Conservation (phyloP, 2,329 filamentous ascomycete species). For the Microsporum ferrugineum region DNA sequence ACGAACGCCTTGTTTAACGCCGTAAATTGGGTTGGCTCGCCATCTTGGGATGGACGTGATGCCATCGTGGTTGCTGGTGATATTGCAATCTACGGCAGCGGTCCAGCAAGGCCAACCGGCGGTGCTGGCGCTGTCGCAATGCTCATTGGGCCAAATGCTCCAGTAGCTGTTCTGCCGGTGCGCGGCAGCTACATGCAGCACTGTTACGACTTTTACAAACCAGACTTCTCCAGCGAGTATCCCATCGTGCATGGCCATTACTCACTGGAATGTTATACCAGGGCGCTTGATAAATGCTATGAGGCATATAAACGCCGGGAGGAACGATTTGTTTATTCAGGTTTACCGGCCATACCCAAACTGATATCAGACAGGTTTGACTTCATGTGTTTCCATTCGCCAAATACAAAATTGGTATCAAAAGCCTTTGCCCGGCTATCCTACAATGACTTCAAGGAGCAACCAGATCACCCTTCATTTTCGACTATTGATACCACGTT, state of each 20-base stretch:
- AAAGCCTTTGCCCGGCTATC: conserved; percentile 75
- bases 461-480: conserved; percentile 57
- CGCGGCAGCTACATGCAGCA: conserved; percentile 67
- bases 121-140: conserved; percentile 64
- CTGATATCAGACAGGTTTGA: conserved; percentile 58
- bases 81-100: conserved; percentile 71
- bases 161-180: conserved; percentile 60
- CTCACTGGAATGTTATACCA: conserved; percentile 63
- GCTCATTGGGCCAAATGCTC: conserved; percentile 62
- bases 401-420: conserved; percentile 75
- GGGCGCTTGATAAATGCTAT: conserved; percentile 66
- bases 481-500: conserved; percentile 64
- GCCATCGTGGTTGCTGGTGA: conserved; percentile 65
- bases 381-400: conserved; percentile 71
- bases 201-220: conserved; percentile 83
- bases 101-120: conserved; percentile 63
- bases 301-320: conserved; percentile 68
- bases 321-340: conserved; percentile 41
- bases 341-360: conserved; percentile 32
- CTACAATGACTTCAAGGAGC: conserved; percentile 71
- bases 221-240: conserved; percentile 70
- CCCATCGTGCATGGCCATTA: conserved; percentile 69
- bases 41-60: conserved; percentile 70
- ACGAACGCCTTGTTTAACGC: conserved; percentile 70
- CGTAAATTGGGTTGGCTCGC: conserved; percentile 73